Percentiles rank a stretch among this genome's conserved stretches.
Evolutionary conservation across 202 grass and related monocot species (phyloP).

Genomic region (Schoenoplectus tabernaemontani): DNA sequence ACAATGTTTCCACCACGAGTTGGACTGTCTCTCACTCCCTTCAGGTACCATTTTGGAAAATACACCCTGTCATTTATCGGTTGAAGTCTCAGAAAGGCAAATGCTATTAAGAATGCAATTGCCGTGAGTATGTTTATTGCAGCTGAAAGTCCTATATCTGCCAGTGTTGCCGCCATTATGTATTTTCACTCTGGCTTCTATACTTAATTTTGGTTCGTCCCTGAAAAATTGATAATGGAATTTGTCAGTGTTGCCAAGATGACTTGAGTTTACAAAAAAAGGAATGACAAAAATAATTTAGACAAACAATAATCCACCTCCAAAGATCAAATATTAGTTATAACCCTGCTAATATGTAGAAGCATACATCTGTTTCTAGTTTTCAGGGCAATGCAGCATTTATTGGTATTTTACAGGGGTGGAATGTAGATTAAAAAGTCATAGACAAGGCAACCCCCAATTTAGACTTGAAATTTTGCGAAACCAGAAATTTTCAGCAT

Average conservation of each 20-base stretch:
- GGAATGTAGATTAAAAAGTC: too few relatives aligned
- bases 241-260: background rate
- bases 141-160: slow-evolving; percentile 76
- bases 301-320: background rate
- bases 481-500: background rate
- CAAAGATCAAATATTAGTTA: background rate
- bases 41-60: slow-evolving; percentile 95
- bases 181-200: background rate
- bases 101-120: slow-evolving; percentile 60
- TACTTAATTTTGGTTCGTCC: background rate
- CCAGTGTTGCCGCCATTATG: slow-evolving; percentile 74
- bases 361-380: background rate
- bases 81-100: slow-evolving; percentile 83
- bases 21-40: slow-evolving; percentile 83
- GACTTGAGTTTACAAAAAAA: background rate
- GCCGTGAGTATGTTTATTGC: slow-evolving; percentile 78
- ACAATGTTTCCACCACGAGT: slow-evolving; percentile 50
- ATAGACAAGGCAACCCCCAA: background rate
- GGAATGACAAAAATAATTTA: background rate
- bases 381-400: background rate
- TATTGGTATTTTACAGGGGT: background rate
- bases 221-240: background rate
- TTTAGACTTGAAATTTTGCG: background rate
- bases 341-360: background rate
- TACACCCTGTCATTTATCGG: slow-evolving; percentile 96